Conservation (phyloP, 2,329 filamentous ascomycete species). For the Ascochyta pisi region DNA sequence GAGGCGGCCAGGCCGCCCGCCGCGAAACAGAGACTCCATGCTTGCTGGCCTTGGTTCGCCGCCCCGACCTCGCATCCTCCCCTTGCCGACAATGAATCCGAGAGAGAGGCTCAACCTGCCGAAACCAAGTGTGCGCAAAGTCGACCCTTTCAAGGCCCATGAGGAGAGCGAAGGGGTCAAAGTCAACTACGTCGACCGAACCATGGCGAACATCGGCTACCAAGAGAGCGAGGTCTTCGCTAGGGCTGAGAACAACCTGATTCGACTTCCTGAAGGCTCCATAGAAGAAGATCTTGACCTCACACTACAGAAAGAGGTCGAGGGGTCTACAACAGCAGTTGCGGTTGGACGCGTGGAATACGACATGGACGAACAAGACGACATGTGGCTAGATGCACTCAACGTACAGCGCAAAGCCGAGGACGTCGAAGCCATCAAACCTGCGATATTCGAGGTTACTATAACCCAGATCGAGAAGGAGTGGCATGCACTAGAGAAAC, state of each 20-base stretch:
- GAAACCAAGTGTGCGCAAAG: conserved; percentile 74
- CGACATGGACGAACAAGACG: conserved; percentile 99
- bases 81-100: conserved; percentile 78
- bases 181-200: conserved; percentile 91
- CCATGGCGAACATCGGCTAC: conserved; percentile 95
- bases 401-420: conserved; percentile 78
- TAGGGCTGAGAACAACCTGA: conserved; percentile 74
- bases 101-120: conserved; percentile 82
- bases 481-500: conserved; percentile 94
- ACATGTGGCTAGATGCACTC: conserved; percentile 89
- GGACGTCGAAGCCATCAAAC: conserved; percentile 82
- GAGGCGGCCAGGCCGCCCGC: conserved; percentile 69
- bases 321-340: conserved; percentile 59
- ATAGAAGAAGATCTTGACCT: conserved; percentile 70
- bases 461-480: conserved; percentile 99
- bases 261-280: conserved; percentile 67
- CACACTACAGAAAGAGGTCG: conserved; percentile 65
- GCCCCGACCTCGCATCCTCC: conserved; percentile 70
- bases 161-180: conserved; percentile 87
- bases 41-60: conserved; percentile 66
- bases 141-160: conserved; percentile 79
- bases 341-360: conserved; percentile 87
- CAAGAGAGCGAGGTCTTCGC: conserved; percentile 92
- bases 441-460: conserved; percentile 94
- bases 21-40: conserved; percentile 68